phyloP scores from a whole-genome alignment of 768 basidiomycete genomes.

The Suillus tomentosus region DNA sequence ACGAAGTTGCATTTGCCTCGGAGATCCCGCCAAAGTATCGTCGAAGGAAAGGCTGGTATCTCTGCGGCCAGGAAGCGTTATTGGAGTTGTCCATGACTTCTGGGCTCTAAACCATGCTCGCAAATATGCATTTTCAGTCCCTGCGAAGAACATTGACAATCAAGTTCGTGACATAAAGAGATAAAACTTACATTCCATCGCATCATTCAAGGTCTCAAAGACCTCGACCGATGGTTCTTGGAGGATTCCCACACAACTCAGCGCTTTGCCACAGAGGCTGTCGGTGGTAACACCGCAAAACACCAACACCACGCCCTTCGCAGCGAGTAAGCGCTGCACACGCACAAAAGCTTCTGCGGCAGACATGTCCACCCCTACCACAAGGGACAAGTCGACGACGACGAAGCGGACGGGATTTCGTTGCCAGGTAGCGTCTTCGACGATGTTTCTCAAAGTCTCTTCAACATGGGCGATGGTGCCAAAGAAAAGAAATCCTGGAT shows the following conservation, averaged over 20 bases:
- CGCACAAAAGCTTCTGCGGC: slow-evolving; percentile 95
- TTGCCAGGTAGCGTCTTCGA: slow-evolving; percentile 72
- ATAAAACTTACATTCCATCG: slow-evolving; percentile 77
- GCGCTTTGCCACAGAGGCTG: slow-evolving; percentile 66
- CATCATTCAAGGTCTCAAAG: slow-evolving; percentile 82
- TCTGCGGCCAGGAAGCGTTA: slow-evolving; percentile 62
- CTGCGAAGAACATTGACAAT: slow-evolving; percentile 33
- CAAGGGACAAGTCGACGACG: slow-evolving; percentile 83
- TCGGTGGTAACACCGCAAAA: slow-evolving; percentile 79
- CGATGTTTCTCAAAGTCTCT: slow-evolving; percentile 74
- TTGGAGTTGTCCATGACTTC: slow-evolving; percentile 50
- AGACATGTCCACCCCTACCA: slow-evolving; percentile 91
- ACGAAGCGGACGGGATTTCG: slow-evolving; percentile 85
- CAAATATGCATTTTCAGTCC: slow-evolving; percentile 95
- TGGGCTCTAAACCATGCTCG: slow-evolving; percentile 74
- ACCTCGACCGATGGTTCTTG: slow-evolving; percentile 78
- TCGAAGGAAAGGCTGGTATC: slow-evolving; percentile 48
- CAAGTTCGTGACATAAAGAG: slow-evolving; percentile 6
- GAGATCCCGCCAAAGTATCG: slow-evolving; percentile 55
- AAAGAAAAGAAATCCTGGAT: slow-evolving; percentile 81
- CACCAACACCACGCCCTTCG: slow-evolving; percentile 80
- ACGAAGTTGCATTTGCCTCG: slow-evolving; percentile 64
- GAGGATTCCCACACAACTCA: slow-evolving; percentile 79
- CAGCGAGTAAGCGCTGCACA: slow-evolving; percentile 76
- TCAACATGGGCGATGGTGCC: slow-evolving; percentile 93